Base-by-base conservation (phyloP, 169 alveolate species). In the Eimeria praecox region DNA sequence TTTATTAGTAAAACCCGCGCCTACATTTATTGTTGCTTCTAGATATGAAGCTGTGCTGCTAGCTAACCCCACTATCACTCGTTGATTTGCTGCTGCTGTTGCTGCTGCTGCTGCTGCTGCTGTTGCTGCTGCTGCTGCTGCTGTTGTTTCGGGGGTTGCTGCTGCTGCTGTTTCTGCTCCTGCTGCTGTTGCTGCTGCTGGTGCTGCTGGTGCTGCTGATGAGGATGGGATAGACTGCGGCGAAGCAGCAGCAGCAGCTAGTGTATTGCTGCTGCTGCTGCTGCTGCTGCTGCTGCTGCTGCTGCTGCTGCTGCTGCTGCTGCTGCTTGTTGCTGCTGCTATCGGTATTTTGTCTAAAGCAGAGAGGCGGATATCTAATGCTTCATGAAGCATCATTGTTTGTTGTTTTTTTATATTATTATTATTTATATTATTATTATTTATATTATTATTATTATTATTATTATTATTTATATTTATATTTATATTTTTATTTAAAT, bases 41-140 rank as follows among this genome's bases (percentile, higher is more conserved):
- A 86, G 40, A 66, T 86, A 54, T 2, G 77, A 49, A 16, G 93
- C 52, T 35, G 62, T 62, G 82, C 93, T 86, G 93, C 93, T 86
- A 62, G 82, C 82, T 30, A 86, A 38, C 4, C 93, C 93, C 42
- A 59, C 62, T 5, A 66, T 82, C 2, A 78, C 64, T 18, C 66
- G 66, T 14, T 2, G n/a, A 56, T 56, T 27, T 56, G 66, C 66
- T 56, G 66, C 66, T 56, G 66, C 93, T 66, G 40, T 64, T 38
- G 89, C 59, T 35, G 64, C 89, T 78, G 62, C 59, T 78, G 89
- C 59, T 78, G 64, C 20, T 78, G 59, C 64, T 78, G 18, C 30
- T 78, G 89, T 14, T 35, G 89, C 59, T 44, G 59, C 89, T 78
- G 62, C 59, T 78, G 89, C 20, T 30, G 87, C 27, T 77, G 56